Evolutionary conservation across 108 stramenopile genomes (phyloP), one percentile per base, ranked within the genome.

Genomic region (Chaetoceros tenuissimus): DNA sequence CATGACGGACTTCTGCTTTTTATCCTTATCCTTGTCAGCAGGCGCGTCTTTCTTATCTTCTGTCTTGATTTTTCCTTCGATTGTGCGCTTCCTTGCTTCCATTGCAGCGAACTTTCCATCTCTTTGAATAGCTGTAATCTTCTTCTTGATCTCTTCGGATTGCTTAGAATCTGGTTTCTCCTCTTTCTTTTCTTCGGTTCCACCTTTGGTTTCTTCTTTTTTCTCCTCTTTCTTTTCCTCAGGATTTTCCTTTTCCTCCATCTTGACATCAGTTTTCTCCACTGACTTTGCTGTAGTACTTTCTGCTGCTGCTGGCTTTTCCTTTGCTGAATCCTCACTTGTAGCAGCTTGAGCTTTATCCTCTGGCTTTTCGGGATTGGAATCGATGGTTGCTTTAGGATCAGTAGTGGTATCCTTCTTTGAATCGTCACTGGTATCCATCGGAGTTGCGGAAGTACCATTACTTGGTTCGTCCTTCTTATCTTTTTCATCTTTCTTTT

Each of bases 51-150:
- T 60, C 46, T 31, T 51, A 16, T 59, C 49, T 44, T 26, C 69
- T 52, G 18, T 71, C 31, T 17, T 48, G n/a, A n/a, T n/a, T n/a
- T n/a, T n/a, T n/a, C n/a, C n/a, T n/a, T n/a, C n/a, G n/a, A n/a
- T n/a, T n/a, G n/a, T n/a, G n/a, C n/a, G n/a, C n/a, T 24, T 53
- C 31, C 77, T 26, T 71, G 62, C 57, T 77, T 75, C 62, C 62
- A 45, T 67, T 64, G 10, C 60, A 55, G 24, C 45, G 21, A 25
- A 23, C 40, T 28, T 76, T 64, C 25, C 70, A 63, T 3, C 51
- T 10, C 22, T 48, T 56, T 1, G 53, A 66, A 8, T 59, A 51
- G 51, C 60, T 53, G 46, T 67, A 55, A 5, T 50, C 56, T 19
- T 50, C 21, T 26, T 74, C 70, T 13, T 72, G 54, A 25, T 67